Evolutionary conservation across 768 basidiomycete genomes (phyloP).

Genomic region (Russula abietina): DNA sequence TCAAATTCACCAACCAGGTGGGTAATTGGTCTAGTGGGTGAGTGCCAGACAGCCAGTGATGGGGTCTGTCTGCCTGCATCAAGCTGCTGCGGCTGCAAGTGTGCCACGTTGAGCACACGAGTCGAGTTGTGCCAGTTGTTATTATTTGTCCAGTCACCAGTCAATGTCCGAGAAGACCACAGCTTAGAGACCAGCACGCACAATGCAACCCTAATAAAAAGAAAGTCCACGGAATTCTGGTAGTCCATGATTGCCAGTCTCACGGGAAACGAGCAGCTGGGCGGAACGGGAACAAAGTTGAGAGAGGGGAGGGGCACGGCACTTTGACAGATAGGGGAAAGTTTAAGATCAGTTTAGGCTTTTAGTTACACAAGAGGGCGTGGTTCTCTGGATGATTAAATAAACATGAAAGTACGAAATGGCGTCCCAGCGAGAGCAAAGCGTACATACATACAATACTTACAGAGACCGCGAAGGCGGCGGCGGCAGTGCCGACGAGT

Average conservation of each 20-base stretch:
- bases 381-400: constrained; percentile 22
- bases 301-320: background rate
- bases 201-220: background rate
- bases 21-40: background rate
- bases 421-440: constrained; percentile 20
- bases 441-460: constrained; percentile 25
- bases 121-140: background rate
- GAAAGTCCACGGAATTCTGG: background rate
- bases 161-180: constrained; percentile 2
- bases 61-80: constrained; percentile 12
- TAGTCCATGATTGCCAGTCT: background rate
- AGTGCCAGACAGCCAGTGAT: constrained; percentile 4
- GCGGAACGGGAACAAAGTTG: background rate
- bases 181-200: constrained; percentile 10
- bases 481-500: background rate
- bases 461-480: constrained; percentile 12
- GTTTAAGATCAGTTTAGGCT: constrained; percentile 9
- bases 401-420: constrained; percentile 22
- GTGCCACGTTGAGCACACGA: constrained; percentile 19
- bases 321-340: constrained; percentile 22
- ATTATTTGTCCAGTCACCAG: background rate
- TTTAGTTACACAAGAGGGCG: constrained; percentile 20
- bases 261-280: background rate
- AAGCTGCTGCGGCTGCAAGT: background rate
- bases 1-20: constrained; percentile 2